Conservation (phyloP, 495 filamentous ascomycete species). For the Hypoxylon subgilvum region DNA sequence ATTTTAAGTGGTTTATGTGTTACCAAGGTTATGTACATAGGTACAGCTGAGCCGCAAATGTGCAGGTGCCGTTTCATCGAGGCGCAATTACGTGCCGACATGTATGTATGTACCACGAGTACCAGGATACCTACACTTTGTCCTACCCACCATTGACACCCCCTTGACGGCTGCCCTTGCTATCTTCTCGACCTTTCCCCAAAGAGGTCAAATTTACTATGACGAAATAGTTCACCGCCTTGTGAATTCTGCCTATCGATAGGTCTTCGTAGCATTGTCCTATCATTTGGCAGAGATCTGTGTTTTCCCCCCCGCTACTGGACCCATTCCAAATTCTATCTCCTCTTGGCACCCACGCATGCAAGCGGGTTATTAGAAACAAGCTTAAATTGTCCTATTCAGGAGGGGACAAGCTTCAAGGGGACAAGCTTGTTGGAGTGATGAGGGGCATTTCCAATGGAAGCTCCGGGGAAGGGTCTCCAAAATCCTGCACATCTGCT, state of each 20-base stretch:
- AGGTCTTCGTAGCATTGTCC: conserved; percentile 16
- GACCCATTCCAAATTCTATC: conserved; percentile 30
- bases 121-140: not conserved
- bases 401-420: not conserved
- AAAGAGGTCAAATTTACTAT: not conserved
- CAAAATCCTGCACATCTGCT: not conserved
- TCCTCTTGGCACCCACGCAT: conserved; percentile 31
- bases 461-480: not conserved
- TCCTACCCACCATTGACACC: not conserved
- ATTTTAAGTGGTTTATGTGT: not conserved
- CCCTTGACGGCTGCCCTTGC: not conserved
- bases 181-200: too few species aligned
- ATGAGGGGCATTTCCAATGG: conserved; percentile 2
- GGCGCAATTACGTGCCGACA: conserved; percentile 26
- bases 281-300: conserved; percentile 3
- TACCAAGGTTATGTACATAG: not conserved
- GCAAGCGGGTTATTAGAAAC: not conserved
- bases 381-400: not conserved
- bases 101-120: not conserved
- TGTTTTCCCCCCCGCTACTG: conserved; percentile 1
- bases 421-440: not conserved
- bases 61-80: conserved; percentile 28
- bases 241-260: conserved; percentile 23
- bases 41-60: conserved; percentile 34
- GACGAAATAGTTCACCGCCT: conserved; percentile 30